phyloP scores from a whole-genome alignment of 169 alveolate species.

The Plasmodium cynomolgi region DNA sequence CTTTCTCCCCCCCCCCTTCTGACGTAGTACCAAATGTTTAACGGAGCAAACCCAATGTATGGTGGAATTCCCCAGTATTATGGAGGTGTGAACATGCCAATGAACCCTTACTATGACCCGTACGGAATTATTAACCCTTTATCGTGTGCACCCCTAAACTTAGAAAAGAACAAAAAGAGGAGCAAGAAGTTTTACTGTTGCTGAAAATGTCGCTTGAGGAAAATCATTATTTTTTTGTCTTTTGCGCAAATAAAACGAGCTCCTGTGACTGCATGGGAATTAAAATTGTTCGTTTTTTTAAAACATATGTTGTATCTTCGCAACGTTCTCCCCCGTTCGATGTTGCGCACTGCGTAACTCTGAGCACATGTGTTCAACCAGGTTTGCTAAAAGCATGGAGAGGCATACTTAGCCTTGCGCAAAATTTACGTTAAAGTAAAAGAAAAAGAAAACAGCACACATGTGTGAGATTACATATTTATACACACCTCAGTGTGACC shows the following conservation, averaged over 20 bases:
- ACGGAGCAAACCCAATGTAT: slow-evolving; percentile 65
- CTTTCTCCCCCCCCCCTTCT: not conserved
- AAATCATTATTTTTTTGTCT: slow-evolving; percentile 3
- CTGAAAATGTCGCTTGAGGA: slow-evolving; percentile 1
- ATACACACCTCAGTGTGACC: not conserved
- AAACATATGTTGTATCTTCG: not conserved
- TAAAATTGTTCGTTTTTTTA: not conserved
- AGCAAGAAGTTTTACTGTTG: slow-evolving; percentile 64
- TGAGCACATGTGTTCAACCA: not conserved
- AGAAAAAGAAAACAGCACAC: not conserved
- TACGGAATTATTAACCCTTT: slow-evolving; percentile 73
- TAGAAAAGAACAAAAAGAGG: slow-evolving; percentile 37
- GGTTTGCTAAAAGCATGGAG: not conserved
- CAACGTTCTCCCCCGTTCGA: not conserved
- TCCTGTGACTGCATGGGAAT: not conserved
- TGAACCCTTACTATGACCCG: slow-evolving; percentile 75
- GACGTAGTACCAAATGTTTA: slow-evolving; percentile 57
- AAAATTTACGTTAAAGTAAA: not conserved
- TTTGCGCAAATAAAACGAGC: not conserved
- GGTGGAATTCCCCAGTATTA: slow-evolving; percentile 72
- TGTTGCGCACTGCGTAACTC: not conserved
- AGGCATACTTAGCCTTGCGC: not conserved
- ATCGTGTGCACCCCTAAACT: slow-evolving; percentile 44
- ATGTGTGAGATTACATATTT: not conserved
- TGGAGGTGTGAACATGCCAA: slow-evolving; percentile 68